Percentiles rank a stretch among this genome's conserved stretches.
These are phyloP conservation scores for Globisporangium sylvaticum DNA, from an alignment of 352 stramenopile genomes.

Conservation along the genomic window DNA sequence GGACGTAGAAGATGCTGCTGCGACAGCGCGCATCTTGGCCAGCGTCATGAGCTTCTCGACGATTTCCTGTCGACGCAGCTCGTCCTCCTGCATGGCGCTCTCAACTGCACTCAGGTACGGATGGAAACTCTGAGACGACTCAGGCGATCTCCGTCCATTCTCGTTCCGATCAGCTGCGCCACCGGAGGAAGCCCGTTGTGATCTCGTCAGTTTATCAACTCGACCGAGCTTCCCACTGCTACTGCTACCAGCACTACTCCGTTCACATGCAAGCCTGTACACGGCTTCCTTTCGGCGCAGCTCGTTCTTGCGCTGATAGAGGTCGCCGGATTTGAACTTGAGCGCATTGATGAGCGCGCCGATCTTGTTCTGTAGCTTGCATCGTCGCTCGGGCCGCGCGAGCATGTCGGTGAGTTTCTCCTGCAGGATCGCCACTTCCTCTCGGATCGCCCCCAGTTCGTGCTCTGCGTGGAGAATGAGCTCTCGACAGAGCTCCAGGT, in stretches of 20 bases:
- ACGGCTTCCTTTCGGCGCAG: constrained; percentile 55
- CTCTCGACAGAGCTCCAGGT: constrained; percentile 49
- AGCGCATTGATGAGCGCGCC: constrained; percentile 52
- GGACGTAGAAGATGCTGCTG: constrained; percentile 6
- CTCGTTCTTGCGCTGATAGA: constrained; percentile 76
- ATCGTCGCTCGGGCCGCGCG: constrained; percentile 33
- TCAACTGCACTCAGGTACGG: constrained; percentile 28
- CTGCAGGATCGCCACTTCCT: constrained; percentile 51
- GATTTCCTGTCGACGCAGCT: constrained; percentile 53
- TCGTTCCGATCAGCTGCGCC: background rate
- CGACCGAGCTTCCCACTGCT: background rate
- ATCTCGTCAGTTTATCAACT: background rate
- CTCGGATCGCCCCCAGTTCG: constrained; percentile 50
- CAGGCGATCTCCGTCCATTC: background rate
- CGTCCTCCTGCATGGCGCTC: constrained; percentile 39
- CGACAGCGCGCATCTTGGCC: constrained; percentile 14
- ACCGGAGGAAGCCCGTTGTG: background rate
- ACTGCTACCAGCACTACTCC: background rate
- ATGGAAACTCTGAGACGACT: background rate
- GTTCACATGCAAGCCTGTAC: constrained; percentile 21
- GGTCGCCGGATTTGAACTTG: constrained; percentile 57
- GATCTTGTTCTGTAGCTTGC: constrained; percentile 47
- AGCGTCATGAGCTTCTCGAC: constrained; percentile 36
- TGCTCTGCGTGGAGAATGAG: constrained; percentile 63
- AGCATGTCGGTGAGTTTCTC: constrained; percentile 29